Percentiles rank a stretch among this genome's conserved stretches.
Conservation (phyloP, 2,329 filamentous ascomycete genomes). For the Pleomassaria siparia region DNA sequence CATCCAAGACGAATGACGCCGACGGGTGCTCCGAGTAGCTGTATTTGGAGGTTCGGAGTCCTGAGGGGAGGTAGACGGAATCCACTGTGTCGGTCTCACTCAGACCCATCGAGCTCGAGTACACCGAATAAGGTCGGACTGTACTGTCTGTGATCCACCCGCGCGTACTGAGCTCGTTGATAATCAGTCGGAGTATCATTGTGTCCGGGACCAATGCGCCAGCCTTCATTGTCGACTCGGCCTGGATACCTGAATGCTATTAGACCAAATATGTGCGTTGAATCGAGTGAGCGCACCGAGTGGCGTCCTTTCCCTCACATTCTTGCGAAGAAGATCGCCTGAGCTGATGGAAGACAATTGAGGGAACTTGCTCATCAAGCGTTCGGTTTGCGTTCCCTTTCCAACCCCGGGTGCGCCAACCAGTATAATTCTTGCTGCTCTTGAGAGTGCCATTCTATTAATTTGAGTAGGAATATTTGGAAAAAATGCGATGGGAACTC, state of each 20-base stretch:
- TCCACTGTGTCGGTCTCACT: constrained; percentile 34
- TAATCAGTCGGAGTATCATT: constrained; percentile 89
- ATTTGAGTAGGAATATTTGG: constrained; percentile 1
- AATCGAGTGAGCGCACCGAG: constrained; percentile 62
- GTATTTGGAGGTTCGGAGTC: constrained; percentile 41
- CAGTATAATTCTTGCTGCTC: constrained; percentile 89
- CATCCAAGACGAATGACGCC: constrained; percentile 92
- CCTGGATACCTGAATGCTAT: constrained; percentile 72
- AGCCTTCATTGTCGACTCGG: constrained; percentile 82
- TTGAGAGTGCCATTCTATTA: constrained; percentile 42
- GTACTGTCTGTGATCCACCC: constrained; percentile 71
- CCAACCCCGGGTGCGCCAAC: constrained; percentile 95
- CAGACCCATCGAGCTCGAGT: constrained; percentile 40
- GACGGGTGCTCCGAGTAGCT: constrained; percentile 66
- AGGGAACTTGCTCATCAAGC: constrained; percentile 82
- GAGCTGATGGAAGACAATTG: constrained; percentile 91
- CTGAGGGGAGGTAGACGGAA: constrained; percentile 46
- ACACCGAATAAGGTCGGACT: constrained; percentile 50
- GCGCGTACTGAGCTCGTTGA: constrained; percentile 79
- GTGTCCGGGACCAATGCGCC: constrained; percentile 90
- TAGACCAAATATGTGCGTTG: constrained; percentile 10
- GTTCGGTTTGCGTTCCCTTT: constrained; percentile 93
- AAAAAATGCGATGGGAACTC: background rate
- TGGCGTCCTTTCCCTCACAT: constrained; percentile 85
- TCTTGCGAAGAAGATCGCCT: constrained; percentile 85